Conservation (phyloP, 2,329 filamentous ascomycete species). For the Pseudocercospora eumusae region DNA sequence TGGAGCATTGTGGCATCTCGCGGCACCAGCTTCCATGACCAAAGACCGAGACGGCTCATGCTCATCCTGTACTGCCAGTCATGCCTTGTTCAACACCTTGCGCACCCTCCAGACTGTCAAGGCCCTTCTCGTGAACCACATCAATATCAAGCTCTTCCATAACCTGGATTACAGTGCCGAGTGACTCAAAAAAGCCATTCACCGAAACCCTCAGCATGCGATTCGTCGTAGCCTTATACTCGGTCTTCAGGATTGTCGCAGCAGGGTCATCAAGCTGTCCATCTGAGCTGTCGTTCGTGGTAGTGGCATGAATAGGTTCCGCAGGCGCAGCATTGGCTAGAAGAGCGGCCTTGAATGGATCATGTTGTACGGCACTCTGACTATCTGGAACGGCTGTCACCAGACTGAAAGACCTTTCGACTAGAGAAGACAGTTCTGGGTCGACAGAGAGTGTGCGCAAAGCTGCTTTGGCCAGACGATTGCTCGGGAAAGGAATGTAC, state of each 20-base stretch:
- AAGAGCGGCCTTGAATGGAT: constrained; percentile 28
- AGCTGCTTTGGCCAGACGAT: constrained; percentile 75
- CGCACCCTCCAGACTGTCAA: constrained; percentile 45
- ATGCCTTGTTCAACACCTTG: constrained; percentile 44
- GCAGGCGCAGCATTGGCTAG: constrained; percentile 23
- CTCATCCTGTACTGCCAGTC: constrained; percentile 35
- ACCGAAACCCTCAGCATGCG: constrained; percentile 95
- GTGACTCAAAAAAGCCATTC: constrained; percentile 92
- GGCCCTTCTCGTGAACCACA: constrained; percentile 59
- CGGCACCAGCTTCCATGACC: neutral
- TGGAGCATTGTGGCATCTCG: too few species aligned
- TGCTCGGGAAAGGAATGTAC: constrained; percentile 76
- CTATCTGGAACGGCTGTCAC: constrained; percentile 28
- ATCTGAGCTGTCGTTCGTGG: neutral
- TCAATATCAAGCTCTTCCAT: constrained; percentile 91
- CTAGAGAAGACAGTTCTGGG: constrained; percentile 81
- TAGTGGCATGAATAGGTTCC: constrained; percentile 17
- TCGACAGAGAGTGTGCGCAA: constrained; percentile 79
- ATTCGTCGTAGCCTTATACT: constrained; percentile 87
- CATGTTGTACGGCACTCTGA: constrained; percentile 20
- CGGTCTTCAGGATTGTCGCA: constrained; percentile 63
- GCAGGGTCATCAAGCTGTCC: constrained; percentile 34
- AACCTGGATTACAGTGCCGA: constrained; percentile 79
- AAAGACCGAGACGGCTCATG: constrained; percentile 8
- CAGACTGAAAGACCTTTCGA: constrained; percentile 69